These are phyloP conservation scores for Elsinoe arachidis DNA, from an alignment of 2,329 filamentous ascomycete genomes.

Conservation along the genomic window DNA sequence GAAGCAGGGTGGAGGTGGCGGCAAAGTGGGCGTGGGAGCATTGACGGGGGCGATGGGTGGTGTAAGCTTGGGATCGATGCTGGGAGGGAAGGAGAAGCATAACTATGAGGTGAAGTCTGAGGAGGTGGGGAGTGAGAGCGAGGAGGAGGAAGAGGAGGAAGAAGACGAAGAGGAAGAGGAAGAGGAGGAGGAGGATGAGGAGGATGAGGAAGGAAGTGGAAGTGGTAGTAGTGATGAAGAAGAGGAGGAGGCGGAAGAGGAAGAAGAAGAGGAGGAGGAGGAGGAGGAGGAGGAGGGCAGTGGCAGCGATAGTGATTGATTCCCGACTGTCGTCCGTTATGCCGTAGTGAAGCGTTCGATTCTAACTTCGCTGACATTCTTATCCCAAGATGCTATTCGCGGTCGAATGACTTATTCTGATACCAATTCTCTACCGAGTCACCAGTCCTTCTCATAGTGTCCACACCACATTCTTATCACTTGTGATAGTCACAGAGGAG, in stretches of 20 bases:
- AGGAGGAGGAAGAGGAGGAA: conserved; percentile 1
- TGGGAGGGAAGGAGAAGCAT: background rate
- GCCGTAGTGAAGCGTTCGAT: background rate
- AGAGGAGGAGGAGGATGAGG: background rate
- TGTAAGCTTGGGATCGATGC: background rate
- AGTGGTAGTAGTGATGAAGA: background rate
- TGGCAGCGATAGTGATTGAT: conserved; percentile 4
- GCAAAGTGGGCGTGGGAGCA: background rate
- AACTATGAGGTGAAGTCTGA: background rate
- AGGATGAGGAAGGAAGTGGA: background rate
- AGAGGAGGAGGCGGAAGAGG: background rate
- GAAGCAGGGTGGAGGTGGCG: background rate
- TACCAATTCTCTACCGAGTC: no score
- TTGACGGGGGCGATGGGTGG: background rate
- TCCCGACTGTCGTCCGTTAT: background rate
- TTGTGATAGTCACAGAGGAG: no score
- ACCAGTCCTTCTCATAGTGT: no score
- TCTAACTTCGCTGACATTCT: background rate
- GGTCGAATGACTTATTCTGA: no score
- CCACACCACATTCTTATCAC: no score
- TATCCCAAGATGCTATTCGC: background rate
- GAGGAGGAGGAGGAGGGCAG: conserved; percentile 10
- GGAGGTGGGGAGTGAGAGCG: conserved; percentile 9
- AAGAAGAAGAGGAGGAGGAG: conserved; percentile 1
- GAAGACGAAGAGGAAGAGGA: background rate